Conservation (phyloP, 192 early-diverging fungal species). For the Pecoramyces ruminantium region DNA sequence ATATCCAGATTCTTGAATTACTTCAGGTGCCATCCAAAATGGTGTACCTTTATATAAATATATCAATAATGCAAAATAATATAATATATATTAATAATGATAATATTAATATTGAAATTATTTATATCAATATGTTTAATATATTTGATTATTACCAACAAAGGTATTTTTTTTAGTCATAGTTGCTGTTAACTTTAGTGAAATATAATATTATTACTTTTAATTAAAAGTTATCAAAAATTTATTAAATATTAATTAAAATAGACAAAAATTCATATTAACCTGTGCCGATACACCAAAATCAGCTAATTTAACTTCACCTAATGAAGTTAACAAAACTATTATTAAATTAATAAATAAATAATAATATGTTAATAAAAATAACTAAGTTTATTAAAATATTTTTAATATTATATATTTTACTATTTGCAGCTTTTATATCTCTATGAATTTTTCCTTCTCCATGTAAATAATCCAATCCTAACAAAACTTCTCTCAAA, state of each 20-base stretch:
- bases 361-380: too few species aligned
- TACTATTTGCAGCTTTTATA: slow-evolving; percentile 57
- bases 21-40: slow-evolving; percentile 84
- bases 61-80: too few species aligned
- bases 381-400: too few species aligned
- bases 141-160: slow-evolving; percentile 84
- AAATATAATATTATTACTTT: too few species aligned
- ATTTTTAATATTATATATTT: too few species aligned
- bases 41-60: too few species aligned
- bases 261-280: neutral
- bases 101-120: too few species aligned
- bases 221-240: too few species aligned
- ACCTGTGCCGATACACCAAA: slow-evolving; percentile 94
- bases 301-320: slow-evolving; percentile 85
- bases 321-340: slow-evolving; percentile 51
- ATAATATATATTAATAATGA: too few species aligned
- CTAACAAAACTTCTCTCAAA: slow-evolving; percentile 67
- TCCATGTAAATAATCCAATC: slow-evolving; percentile 81
- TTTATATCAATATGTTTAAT: too few species aligned
- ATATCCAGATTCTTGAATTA: slow-evolving; percentile 86
- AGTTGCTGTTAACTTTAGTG: slow-evolving; percentile 49
- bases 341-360: neutral
- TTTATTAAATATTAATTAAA: too few species aligned
- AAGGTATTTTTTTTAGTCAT: slow-evolving; percentile 92
- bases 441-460: slow-evolving; percentile 80